phyloP scores from a whole-genome alignment of 768 basidiomycete genomes.

The Coprinopsis strossmayeri region DNA sequence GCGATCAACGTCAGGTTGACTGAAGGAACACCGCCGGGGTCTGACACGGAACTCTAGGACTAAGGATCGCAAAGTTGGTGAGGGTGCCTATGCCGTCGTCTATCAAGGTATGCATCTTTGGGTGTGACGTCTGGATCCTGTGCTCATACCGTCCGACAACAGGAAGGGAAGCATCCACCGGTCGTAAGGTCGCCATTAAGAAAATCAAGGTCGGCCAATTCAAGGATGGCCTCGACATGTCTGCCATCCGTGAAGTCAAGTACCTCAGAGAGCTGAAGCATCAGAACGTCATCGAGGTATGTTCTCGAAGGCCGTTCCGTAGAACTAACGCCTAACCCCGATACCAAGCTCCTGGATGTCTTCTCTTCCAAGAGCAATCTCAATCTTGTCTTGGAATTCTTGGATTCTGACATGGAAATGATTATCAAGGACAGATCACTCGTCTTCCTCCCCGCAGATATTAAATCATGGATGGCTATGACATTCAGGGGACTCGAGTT shows the following conservation, averaged over 20 bases:
- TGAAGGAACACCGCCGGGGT: neutral
- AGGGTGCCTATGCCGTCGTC: conserved; percentile 95
- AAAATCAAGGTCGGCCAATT: conserved; percentile 96
- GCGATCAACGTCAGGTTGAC: conserved; percentile 6
- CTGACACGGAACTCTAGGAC: conserved; percentile 40
- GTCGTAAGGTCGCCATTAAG: conserved; percentile 91
- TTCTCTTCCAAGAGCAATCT: conserved; percentile 96
- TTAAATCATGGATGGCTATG: conserved; percentile 99
- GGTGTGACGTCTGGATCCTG: neutral
- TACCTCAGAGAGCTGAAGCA: conserved; percentile 92
- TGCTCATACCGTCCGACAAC: neutral
- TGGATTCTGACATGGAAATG: conserved; percentile 94
- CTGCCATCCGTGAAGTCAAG: conserved; percentile 96
- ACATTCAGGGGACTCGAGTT: conserved; percentile 96
- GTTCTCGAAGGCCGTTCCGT: conserved; percentile 12
- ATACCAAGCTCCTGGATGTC: conserved; percentile 91
- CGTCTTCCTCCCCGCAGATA: conserved; percentile 91
- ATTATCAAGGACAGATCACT: conserved; percentile 91
- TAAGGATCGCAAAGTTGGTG: conserved; percentile 79
- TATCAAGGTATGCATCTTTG: conserved; percentile 66
- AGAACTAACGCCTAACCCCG: neutral
- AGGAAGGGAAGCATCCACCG: conserved; percentile 73
- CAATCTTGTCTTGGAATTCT: conserved; percentile 94
- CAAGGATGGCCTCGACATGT: conserved; percentile 99
- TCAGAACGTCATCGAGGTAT: conserved; percentile 89